Percentiles rank a stretch among this genome's conserved stretches.
phyloP scores from a whole-genome alignment of 768 basidiomycete genomes.

The Gloeopeniophorella convolvens region DNA sequence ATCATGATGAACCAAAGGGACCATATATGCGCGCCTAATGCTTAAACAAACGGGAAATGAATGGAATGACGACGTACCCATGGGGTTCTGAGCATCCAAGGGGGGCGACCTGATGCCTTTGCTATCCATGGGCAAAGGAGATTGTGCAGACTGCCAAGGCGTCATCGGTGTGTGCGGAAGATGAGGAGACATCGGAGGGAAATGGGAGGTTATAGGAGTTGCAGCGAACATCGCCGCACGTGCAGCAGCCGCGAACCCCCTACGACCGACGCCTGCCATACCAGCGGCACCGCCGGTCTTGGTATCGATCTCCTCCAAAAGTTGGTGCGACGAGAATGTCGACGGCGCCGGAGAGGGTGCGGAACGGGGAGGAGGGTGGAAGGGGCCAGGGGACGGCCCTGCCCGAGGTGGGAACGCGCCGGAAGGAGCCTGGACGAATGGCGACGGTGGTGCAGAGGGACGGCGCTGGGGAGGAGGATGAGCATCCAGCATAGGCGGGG shows the following conservation, averaged over 20 bases:
- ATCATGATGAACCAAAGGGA: not conserved
- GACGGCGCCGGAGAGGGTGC: conserved; percentile 12
- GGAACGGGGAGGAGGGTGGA: not conserved
- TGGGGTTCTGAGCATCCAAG: conserved; percentile 23
- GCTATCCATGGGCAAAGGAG: conserved; percentile 27
- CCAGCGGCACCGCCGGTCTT: conserved; percentile 70
- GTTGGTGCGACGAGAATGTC: not conserved
- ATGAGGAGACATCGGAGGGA: conserved; percentile 1
- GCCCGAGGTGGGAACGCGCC: not conserved
- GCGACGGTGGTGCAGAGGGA: conserved; percentile 11
- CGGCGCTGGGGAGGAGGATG: conserved; percentile 1
- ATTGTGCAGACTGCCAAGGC: not conserved
- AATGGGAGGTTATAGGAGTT: not conserved
- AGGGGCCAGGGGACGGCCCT: not conserved
- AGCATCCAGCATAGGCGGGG: conserved; percentile 10
- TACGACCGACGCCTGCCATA: conserved; percentile 87
- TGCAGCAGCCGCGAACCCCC: conserved; percentile 74
- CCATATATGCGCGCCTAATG: conserved; percentile 2
- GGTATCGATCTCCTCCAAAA: conserved; percentile 47
- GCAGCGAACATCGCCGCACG: conserved; percentile 49
- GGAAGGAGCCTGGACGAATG: not conserved
- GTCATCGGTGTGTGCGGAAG: not conserved
- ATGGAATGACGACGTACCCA: conserved; percentile 17
- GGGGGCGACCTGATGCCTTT: conserved; percentile 29
- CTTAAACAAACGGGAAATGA: conserved; percentile 5